A percentile compares a stretch with the other conserved stretches of the same genome.
Evolutionary conservation across 306 rosid genomes (phyloP).

Genomic region (Delonix regia): DNA sequence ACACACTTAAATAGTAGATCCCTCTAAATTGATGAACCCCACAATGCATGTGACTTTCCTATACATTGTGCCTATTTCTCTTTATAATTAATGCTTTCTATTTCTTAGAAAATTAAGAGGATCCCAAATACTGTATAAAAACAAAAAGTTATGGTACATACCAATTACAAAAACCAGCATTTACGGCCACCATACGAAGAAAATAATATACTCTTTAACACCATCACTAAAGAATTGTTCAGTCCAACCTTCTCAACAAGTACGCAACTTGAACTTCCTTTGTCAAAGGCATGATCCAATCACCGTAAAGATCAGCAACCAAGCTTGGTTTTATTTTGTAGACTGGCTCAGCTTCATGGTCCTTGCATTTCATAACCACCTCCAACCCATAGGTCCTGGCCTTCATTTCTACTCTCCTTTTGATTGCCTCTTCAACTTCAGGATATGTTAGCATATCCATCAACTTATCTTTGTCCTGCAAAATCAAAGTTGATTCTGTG

Average conservation of each 20-base stretch:
- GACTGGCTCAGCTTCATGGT: constrained; percentile 51
- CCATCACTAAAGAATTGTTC: constrained; percentile 34
- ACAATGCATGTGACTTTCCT: too few relatives aligned
- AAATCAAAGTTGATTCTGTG: constrained; percentile 11
- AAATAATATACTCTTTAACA: neutral
- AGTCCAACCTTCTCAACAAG: constrained; percentile 82
- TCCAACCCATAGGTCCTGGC: constrained; percentile 81
- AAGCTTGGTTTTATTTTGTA: constrained; percentile 78
- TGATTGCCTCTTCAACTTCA: constrained; percentile 72
- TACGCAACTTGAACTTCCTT: constrained; percentile 93
- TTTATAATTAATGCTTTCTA: too few relatives aligned
- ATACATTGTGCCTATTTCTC: too few relatives aligned
- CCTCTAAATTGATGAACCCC: too few relatives aligned
- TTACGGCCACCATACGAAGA: neutral
- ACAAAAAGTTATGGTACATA: too few relatives aligned
- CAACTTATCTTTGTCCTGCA: constrained; percentile 75
- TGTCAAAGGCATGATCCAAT: constrained; percentile 98
- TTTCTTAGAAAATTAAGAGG: too few relatives aligned
- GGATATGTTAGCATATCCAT: constrained; percentile 81
- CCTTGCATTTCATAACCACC: constrained; percentile 51
- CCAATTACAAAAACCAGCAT: neutral
- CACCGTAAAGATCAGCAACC: constrained; percentile 85
- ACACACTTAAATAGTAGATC: too few relatives aligned
- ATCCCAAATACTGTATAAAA: too few relatives aligned
- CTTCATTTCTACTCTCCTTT: constrained; percentile 77